These are phyloP conservation scores for Penicillium sp. DNA, from an alignment of 2,329 filamentous ascomycete species.

Conservation along the genomic window DNA sequence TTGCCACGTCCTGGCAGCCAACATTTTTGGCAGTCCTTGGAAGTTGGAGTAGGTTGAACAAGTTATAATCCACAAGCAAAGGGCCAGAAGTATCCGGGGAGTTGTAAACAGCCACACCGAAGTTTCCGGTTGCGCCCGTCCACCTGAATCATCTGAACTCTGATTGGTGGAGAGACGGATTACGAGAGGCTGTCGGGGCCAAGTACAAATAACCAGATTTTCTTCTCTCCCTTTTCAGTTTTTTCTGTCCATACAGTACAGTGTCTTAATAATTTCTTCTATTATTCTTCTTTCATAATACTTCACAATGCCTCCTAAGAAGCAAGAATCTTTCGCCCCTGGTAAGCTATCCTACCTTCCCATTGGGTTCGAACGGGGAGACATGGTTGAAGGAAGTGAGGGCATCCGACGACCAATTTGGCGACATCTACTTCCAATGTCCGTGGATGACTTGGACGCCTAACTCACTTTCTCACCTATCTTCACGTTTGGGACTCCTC, in stretches of 20 bases:
- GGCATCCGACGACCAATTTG: neutral
- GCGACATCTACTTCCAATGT: neutral
- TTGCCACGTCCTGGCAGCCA: neutral
- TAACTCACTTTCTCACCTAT: neutral
- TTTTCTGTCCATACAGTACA: slow-evolving; percentile 22
- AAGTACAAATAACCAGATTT: slow-evolving; percentile 41
- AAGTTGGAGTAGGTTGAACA: neutral
- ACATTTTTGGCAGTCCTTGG: neutral
- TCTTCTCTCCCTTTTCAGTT: slow-evolving; percentile 23
- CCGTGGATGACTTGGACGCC: neutral
- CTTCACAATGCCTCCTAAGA: slow-evolving; percentile 27
- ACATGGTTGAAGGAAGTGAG: slow-evolving; percentile 3
- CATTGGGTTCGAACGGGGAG: neutral
- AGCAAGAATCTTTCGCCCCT: slow-evolving; percentile 26
- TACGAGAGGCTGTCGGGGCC: slow-evolving; percentile 37
- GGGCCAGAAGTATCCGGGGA: slow-evolving; percentile 1
- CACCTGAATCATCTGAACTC: slow-evolving; percentile 33
- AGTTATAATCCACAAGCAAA: neutral
- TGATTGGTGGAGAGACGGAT: slow-evolving; percentile 37
- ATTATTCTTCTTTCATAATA: slow-evolving; percentile 14
- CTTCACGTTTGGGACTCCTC: neutral
- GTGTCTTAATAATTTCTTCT: slow-evolving; percentile 16
- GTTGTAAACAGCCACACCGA: slow-evolving; percentile 18
- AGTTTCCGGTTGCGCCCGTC: slow-evolving; percentile 38
- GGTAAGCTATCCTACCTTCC: slow-evolving; percentile 19